Evolutionary conservation across 2,329 filamentous ascomycete species (phyloP), one percentile per base, ranked within the genome.

Genomic region (Paecilomyces sp.): DNA sequence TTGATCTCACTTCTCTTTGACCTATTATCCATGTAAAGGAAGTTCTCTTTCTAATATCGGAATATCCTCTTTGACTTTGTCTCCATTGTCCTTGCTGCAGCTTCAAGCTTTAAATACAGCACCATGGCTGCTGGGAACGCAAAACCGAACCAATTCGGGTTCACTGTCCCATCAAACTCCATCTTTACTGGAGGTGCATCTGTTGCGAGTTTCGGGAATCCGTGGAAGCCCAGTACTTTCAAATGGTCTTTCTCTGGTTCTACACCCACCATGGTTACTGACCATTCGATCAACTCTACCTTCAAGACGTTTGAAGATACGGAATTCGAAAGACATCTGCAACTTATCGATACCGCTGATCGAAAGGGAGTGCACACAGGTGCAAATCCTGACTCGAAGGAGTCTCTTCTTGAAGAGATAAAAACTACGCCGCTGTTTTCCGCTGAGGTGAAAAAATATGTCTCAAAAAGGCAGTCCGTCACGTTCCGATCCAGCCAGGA

Each of bases 361-460:
- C 62, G 65, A 15, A 62, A 61, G 24, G 67, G 65, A 22, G 61
- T 60, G 31, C 58, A 13, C n/a, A 47, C 11, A 50, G 25, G 11
- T n/a, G 33, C n/a, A 18, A 41, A 12, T 22, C 18, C 13, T 54
- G 58, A 54, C n/a, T 7, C 15, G 7, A 22, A 18, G n/a, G 36
- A n/a, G 7, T 47, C 41, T 36, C 34, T 56, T 3, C 31, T 59
- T 4, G 64, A 66, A 31, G 63, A 65, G 50, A 24, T 65, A 1
- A 60, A 60, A 33, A 65, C 58, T 2, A 57, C 64, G 3, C 64
- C 64, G 1, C 41, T 66, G 8, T 62, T 65, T 53, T 64, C 63
- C 11, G 61, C 62, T 9, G 56, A 54, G 15, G 58, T 63, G 25
- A 52, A 41, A 28, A 33, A 41, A 30, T 22, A 34, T 13, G 2